A percentile compares a stretch with the other conserved stretches of the same genome.
These are phyloP conservation scores for Fraxinus platypoda DNA, from an alignment of 305 asterid genomes.

Conservation along the genomic window DNA sequence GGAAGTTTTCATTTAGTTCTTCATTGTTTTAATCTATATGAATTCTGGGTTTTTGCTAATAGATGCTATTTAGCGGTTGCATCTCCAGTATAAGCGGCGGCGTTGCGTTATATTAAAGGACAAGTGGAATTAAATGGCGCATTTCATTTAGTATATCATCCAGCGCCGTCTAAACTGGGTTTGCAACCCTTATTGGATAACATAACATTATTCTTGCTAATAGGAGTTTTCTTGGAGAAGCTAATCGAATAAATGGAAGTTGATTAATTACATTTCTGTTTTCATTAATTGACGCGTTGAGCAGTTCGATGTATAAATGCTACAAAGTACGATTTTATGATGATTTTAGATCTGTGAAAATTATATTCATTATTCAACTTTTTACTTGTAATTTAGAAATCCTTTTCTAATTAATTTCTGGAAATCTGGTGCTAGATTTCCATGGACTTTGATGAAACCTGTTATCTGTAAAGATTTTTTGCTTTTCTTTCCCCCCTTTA, in stretches of 20 bases:
- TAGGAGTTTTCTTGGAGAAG: neutral
- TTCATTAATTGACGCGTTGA: conserved; percentile 3
- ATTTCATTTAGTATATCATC: neutral
- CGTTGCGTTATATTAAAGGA: too few relatives aligned
- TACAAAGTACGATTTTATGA: neutral
- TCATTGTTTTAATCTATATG: neutral
- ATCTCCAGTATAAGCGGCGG: neutral
- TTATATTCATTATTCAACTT: conserved; percentile 16
- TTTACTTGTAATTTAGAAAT: conserved; percentile 15
- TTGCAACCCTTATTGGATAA: neutral
- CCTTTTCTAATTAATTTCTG: conserved; percentile 18
- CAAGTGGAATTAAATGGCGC: neutral
- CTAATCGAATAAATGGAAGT: conserved; percentile 10
- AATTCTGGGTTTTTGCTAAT: neutral
- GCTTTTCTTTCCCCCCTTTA: conserved; percentile 1
- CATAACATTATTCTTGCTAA: neutral
- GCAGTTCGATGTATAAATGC: neutral
- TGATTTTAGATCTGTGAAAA: conserved; percentile 29
- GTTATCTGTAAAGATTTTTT: conserved; percentile 32
- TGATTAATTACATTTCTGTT: neutral
- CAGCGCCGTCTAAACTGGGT: neutral
- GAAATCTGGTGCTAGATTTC: conserved; percentile 16
- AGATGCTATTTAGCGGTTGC: neutral
- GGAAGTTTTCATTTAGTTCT: conserved; percentile 8
- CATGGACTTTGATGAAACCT: neutral